Evolutionary conservation across 2,329 filamentous ascomycete genomes (phyloP).

Genomic region (Cladosporium austrohemisphaericum): DNA sequence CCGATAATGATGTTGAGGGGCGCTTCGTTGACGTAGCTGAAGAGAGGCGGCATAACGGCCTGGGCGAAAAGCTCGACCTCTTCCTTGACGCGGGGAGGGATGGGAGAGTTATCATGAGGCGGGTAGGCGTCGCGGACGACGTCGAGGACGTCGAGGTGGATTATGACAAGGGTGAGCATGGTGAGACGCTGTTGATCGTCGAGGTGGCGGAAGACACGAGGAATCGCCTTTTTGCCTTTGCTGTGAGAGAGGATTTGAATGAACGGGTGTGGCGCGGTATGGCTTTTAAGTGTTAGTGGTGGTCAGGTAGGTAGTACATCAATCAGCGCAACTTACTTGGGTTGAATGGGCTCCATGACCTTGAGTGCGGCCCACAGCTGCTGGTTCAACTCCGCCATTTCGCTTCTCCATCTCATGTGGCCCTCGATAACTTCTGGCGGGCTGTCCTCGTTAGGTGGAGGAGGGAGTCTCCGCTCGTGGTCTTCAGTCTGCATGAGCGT

Average conservation of each 20-base stretch:
- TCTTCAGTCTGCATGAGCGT: conserved; percentile 93
- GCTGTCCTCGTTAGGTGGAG: conserved; percentile 59
- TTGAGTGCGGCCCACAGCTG: conserved; percentile 83
- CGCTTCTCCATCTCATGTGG: conserved; percentile 76
- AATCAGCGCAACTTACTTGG: conserved; percentile 38
- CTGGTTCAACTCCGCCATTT: conserved; percentile 66
- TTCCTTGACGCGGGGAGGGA: conserved; percentile 77
- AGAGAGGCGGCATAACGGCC: conserved; percentile 83
- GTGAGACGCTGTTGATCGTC: conserved; percentile 90
- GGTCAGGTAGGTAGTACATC: not conserved
- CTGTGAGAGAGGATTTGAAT: conserved; percentile 91
- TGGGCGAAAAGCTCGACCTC: conserved; percentile 88
- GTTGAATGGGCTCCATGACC: conserved; percentile 83
- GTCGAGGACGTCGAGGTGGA: conserved; percentile 87
- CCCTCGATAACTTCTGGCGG: conserved; percentile 67
- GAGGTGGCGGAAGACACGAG: conserved; percentile 90
- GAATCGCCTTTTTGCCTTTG: conserved; percentile 95
- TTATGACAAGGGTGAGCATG: conserved; percentile 90
- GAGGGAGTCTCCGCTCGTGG: conserved; percentile 76
- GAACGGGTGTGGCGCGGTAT: conserved; percentile 75
- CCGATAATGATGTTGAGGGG: conserved; percentile 88
- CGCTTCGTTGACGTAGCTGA: conserved; percentile 86
- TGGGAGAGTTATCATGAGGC: conserved; percentile 62
- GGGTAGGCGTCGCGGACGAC: conserved; percentile 80
- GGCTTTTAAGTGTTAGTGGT: conserved; percentile 49